Conservation (phyloP, 768 basidiomycete genomes). For the Suillus spraguei region DNA sequence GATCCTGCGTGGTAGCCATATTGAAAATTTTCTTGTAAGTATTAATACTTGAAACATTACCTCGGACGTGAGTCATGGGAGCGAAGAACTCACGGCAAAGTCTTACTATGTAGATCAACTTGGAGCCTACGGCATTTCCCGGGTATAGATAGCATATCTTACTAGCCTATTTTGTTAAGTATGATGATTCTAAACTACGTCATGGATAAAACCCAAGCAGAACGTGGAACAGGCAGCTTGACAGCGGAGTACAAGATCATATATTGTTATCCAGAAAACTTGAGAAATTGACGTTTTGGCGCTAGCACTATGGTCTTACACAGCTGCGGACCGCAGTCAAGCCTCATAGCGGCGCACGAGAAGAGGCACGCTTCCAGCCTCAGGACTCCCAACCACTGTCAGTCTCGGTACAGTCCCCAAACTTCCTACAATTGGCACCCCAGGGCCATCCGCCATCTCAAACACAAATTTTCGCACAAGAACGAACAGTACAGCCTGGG, state of each 20-base stretch:
- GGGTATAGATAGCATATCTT: too few relatives aligned
- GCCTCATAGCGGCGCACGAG: constrained; percentile 10
- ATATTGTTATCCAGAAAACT: neutral
- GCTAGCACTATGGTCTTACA: neutral
- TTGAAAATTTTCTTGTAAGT: too few relatives aligned
- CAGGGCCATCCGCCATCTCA: constrained; percentile 37
- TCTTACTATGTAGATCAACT: too few relatives aligned
- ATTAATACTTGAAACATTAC: neutral
- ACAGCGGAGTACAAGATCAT: neutral
- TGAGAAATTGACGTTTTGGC: neutral
- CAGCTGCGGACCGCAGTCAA: neutral
- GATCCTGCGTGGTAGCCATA: too few relatives aligned
- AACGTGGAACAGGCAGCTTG: neutral
- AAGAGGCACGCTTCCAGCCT: constrained; percentile 20
- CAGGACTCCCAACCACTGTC: constrained; percentile 26
- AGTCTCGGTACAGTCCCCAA: constrained; percentile 37
- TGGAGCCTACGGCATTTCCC: too few relatives aligned
- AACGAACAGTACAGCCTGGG: constrained; percentile 37
- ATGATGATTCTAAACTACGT: neutral
- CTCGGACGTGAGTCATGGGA: neutral
- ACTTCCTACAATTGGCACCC: constrained; percentile 33
- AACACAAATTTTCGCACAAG: constrained; percentile 42
- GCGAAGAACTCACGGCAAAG: too few relatives aligned
- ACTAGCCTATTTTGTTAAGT: too few relatives aligned
- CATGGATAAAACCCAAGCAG: neutral